phyloP scores from a whole-genome alignment of 2,329 filamentous ascomycete species.

The Pseudogymnoascus sp. region DNA sequence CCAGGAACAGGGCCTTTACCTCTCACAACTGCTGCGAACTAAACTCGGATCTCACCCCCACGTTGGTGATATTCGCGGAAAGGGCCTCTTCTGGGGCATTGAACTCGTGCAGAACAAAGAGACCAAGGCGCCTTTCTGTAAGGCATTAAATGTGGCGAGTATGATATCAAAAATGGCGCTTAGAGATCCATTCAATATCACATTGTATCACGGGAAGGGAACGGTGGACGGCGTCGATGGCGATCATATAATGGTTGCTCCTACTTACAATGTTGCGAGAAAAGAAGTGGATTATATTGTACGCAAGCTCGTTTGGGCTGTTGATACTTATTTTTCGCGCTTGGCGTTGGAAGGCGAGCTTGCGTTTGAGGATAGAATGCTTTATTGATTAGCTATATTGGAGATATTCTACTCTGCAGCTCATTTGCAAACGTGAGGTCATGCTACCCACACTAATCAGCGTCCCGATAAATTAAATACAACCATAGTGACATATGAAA shows the following conservation, averaged over 20 bases:
- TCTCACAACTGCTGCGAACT: conserved; percentile 40
- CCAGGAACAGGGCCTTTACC: conserved; percentile 41
- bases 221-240: conserved; percentile 48
- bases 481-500: no score
- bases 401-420: no score
- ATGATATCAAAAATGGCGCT: conserved; percentile 42
- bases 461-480: no score
- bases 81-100: conserved; percentile 51
- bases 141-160: conserved; percentile 37
- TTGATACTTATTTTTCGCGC: no score
- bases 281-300: conserved; percentile 40
- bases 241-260: conserved; percentile 57
- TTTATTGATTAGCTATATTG: no score
- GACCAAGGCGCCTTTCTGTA: conserved; percentile 43
- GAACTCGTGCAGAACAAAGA: conserved; percentile 47
- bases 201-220: conserved; percentile 54
- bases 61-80: conserved; percentile 56
- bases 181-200: conserved; percentile 41
- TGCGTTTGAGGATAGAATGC: no score
- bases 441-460: no score
- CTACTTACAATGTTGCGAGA: conserved; percentile 50
- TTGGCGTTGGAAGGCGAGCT: no score
- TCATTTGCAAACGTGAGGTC: no score
- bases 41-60: conserved; percentile 39
- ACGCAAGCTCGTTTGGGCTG: no score